Base-by-base conservation (phyloP, 176 grass and related monocot genomes). In the Phyllostachys edulis region DNA sequence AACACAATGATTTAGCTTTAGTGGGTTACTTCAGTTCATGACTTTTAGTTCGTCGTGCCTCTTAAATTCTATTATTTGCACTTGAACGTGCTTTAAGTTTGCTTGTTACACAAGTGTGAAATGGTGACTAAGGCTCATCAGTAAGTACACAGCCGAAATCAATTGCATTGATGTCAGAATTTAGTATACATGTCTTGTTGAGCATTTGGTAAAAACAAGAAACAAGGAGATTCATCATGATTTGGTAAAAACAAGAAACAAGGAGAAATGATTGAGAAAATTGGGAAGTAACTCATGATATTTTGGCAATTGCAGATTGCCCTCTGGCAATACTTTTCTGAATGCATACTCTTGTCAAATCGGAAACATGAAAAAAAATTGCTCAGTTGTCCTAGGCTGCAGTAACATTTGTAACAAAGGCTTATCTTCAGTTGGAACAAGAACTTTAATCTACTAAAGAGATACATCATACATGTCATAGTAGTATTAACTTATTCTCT, bases 11-110 rank as follows among this genome's bases (percentile, higher is more conserved):
- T 62, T 63, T 82, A 37, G 26, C 46, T 60, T 63, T 54, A 75
- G 63, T 37, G 73, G 84, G 39, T 71, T 59, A 27, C 60, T 67
- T 65, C 51, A 82, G 51, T 69, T 87, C 27, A 20, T 67, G 7
- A 50, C 34, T 51, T 61, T 70, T 69, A 7, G n/a, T 69, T 69
- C 41, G 65, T 36, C n/a, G 70, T 41, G 49, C 44, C 29, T 52
- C 71, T 54, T 88, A 62, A 77, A 36, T 69, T 34, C 5, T 63
- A 34, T 64, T 64, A 16, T 34, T 29, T 64, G 62, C 62, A 64
- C 62, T 32, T 34, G 27, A 32, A 64, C 27, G 7, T 13, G 46
- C 59, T 40, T 14, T 60, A 67, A 38, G 23, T 73, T 66, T 79
- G 44, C 8, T 65, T 70, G 23, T 76, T 61, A 46, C 10, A 37